Percentiles rank a stretch among this genome's conserved stretches.
These are phyloP conservation scores for Catharanthus roseus DNA, from an alignment of 257 asterid genomes.

Conservation along the genomic window DNA sequence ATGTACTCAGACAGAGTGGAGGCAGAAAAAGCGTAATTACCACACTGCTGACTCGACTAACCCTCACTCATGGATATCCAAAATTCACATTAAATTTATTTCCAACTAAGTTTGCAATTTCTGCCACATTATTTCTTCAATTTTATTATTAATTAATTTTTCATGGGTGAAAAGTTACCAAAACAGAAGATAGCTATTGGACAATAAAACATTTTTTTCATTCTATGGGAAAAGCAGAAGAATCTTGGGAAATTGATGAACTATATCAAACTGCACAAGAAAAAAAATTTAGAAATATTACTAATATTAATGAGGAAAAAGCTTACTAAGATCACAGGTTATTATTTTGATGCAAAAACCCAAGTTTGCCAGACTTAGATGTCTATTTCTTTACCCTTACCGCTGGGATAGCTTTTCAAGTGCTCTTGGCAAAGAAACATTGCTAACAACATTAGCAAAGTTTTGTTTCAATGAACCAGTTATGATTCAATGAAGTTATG, in stretches of 20 bases:
- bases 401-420: not conserved
- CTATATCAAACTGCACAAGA: not conserved
- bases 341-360: not conserved
- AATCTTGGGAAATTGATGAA: not conserved
- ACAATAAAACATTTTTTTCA: not conserved
- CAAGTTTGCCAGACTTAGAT: not conserved
- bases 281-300: too few species aligned
- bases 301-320: too few species aligned
- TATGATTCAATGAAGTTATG: not conserved
- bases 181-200: not conserved
- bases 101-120: not conserved
- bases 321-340: too few species aligned
- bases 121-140: not conserved
- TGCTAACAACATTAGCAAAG: not conserved
- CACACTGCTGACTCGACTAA: not conserved
- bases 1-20: not conserved
- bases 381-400: not conserved
- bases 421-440: not conserved
- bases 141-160: too few species aligned
- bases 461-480: not conserved
- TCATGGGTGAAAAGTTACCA: not conserved
- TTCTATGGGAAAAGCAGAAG: not conserved
- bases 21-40: not conserved
- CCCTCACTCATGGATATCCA: not conserved
- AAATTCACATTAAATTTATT: not conserved